Evolutionary conservation across 2,329 filamentous ascomycete species (phyloP).

Genomic region (Xylaria sp.): DNA sequence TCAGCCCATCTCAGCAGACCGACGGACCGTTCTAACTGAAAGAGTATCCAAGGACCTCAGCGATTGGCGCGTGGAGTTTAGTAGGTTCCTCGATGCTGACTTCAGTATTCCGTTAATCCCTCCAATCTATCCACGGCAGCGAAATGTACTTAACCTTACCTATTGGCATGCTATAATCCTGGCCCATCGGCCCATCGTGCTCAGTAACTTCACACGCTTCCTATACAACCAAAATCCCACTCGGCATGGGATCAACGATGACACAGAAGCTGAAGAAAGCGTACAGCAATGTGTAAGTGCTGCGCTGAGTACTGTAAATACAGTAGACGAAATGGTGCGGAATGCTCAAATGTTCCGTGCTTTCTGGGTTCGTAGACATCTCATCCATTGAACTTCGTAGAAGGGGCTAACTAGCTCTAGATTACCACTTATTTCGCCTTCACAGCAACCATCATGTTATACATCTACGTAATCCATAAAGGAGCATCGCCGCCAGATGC

Average conservation of each 20-base stretch:
- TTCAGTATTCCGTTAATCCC: constrained; percentile 43
- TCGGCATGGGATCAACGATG: constrained; percentile 7
- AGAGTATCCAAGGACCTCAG: constrained; percentile 41
- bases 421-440: constrained; percentile 39
- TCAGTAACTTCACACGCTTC: constrained; percentile 44
- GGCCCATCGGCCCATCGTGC: constrained; percentile 46
- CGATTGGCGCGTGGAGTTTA: constrained; percentile 44
- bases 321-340: constrained; percentile 35
- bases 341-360: constrained; percentile 39
- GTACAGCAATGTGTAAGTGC: constrained; percentile 35
- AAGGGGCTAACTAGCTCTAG: background rate
- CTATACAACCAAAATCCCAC: constrained; percentile 19
- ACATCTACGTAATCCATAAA: constrained; percentile 38
- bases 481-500: constrained; percentile 14
- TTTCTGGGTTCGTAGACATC: constrained; percentile 37
- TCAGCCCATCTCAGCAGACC: constrained; percentile 39
- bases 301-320: constrained; percentile 36
- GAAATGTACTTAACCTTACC: constrained; percentile 49
- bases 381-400: background rate
- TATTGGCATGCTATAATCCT: constrained; percentile 52
- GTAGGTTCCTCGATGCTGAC: constrained; percentile 48
- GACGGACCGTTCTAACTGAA: constrained; percentile 37
- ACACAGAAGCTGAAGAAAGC: constrained; percentile 27
- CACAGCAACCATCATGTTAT: constrained; percentile 39
- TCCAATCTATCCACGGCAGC: constrained; percentile 49